phyloP scores from a whole-genome alignment of 2,329 filamentous ascomycete species.

The Nakataea oryzae region DNA sequence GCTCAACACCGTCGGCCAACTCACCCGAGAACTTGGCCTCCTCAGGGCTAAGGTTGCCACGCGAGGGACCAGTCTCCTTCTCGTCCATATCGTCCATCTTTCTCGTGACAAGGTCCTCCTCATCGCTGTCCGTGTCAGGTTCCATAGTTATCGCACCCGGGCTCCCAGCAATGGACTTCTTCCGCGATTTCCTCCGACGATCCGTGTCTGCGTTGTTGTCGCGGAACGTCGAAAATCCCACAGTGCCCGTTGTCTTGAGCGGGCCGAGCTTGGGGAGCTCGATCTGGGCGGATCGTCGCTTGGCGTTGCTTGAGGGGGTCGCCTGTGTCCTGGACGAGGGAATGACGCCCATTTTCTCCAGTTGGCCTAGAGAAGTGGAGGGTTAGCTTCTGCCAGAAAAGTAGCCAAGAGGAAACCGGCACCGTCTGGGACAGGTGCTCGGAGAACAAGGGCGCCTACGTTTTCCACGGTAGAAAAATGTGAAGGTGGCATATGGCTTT shows the following conservation, averaged over 20 bases:
- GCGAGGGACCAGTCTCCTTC: slow-evolving; percentile 39
- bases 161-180: slow-evolving; percentile 50
- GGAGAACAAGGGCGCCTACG: slow-evolving; percentile 49
- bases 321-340: slow-evolving; percentile 55
- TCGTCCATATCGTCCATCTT: slow-evolving; percentile 58
- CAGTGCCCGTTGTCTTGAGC: slow-evolving; percentile 75
- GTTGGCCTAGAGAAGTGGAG: slow-evolving; percentile 53
- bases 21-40: slow-evolving; percentile 65
- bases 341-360: slow-evolving; percentile 92
- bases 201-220: slow-evolving; percentile 50
- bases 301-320: slow-evolving; percentile 49
- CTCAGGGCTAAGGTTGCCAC: slow-evolving; percentile 52
- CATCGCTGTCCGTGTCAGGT: slow-evolving; percentile 65
- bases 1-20: slow-evolving; percentile 68
- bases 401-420: background rate
- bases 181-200: slow-evolving; percentile 47
- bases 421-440: background rate
- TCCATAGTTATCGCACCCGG: slow-evolving; percentile 41
- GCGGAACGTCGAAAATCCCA: slow-evolving; percentile 82
- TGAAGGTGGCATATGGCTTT: slow-evolving; percentile 92
- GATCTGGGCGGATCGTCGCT: slow-evolving; percentile 71
- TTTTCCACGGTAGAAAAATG: slow-evolving; percentile 94
- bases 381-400: slow-evolving; percentile 11
- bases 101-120: slow-evolving; percentile 53
- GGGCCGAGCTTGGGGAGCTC: slow-evolving; percentile 81